Evolutionary conservation across 371 early-diverging fungal species (phyloP).

Genomic region (Mucor ambiguus): DNA sequence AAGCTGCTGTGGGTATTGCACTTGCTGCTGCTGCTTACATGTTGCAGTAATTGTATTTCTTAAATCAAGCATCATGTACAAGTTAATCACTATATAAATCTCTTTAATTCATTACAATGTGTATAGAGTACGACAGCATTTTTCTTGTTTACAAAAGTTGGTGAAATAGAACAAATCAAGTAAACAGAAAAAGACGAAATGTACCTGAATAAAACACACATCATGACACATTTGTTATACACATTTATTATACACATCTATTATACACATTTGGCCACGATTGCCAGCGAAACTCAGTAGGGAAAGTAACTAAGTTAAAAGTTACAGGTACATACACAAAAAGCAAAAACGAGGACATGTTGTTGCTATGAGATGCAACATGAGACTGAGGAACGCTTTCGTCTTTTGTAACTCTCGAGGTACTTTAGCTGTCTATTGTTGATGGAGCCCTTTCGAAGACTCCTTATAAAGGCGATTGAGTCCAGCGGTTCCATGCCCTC

Average conservation of each 20-base stretch:
- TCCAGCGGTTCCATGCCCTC: constrained; percentile 79
- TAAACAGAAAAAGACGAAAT: background rate
- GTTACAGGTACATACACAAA: background rate
- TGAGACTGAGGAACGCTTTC: constrained; percentile 6
- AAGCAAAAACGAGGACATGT: background rate
- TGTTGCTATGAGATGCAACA: constrained; percentile 15
- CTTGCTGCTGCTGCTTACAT: constrained; percentile 7
- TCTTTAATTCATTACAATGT: background rate
- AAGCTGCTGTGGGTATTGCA: constrained; percentile 2
- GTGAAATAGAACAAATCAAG: background rate
- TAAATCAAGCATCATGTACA: background rate
- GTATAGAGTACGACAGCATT: background rate
- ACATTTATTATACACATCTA: no score
- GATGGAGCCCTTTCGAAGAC: constrained; percentile 76
- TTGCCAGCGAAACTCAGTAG: background rate
- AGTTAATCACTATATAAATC: background rate
- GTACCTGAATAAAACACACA: background rate
- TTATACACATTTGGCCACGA: background rate
- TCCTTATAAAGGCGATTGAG: constrained; percentile 70
- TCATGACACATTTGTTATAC: background rate
- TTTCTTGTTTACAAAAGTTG: background rate
- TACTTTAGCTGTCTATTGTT: constrained; percentile 73
- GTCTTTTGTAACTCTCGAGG: constrained; percentile 62
- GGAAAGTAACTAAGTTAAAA: background rate
- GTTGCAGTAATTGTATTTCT: background rate